Percentiles rank a stretch among this genome's conserved stretches.
Conservation (phyloP, 148 eudicot genomes). For the Camellia granthamiana region DNA sequence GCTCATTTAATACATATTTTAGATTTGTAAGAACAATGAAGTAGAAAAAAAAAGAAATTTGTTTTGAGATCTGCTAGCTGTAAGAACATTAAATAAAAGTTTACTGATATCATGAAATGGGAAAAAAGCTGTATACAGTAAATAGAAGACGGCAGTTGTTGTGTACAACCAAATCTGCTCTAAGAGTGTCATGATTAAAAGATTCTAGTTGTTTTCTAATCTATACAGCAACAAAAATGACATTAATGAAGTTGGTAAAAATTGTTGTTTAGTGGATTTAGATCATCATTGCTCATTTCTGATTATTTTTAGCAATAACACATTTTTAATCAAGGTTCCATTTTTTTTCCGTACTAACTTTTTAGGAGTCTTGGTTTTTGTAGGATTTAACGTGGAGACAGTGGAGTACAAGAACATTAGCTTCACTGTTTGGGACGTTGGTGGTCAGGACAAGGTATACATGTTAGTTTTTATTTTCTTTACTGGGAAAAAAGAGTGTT, state of each 20-base stretch:
- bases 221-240: background rate
- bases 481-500: background rate
- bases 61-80: background rate
- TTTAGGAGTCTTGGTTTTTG: background rate
- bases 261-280: background rate
- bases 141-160: background rate
- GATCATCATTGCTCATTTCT: background rate
- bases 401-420: constrained; percentile 34
- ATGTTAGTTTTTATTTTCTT: background rate
- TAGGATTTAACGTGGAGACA: constrained; percentile 32
- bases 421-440: constrained; percentile 35
- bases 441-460: constrained; percentile 32
- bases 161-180: background rate
- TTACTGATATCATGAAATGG: background rate
- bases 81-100: background rate
- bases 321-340: background rate
- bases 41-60: background rate
- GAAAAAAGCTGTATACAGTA: background rate
- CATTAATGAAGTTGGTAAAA: background rate
- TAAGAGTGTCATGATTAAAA: background rate
- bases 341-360: background rate
- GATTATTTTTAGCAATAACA: background rate
- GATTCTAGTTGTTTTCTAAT: background rate
- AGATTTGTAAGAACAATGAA: background rate
- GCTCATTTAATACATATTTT: too few species aligned